Evolutionary conservation across 2,329 filamentous ascomycete genomes (phyloP).

Genomic region (Cephalotrichum gorgonifer): DNA sequence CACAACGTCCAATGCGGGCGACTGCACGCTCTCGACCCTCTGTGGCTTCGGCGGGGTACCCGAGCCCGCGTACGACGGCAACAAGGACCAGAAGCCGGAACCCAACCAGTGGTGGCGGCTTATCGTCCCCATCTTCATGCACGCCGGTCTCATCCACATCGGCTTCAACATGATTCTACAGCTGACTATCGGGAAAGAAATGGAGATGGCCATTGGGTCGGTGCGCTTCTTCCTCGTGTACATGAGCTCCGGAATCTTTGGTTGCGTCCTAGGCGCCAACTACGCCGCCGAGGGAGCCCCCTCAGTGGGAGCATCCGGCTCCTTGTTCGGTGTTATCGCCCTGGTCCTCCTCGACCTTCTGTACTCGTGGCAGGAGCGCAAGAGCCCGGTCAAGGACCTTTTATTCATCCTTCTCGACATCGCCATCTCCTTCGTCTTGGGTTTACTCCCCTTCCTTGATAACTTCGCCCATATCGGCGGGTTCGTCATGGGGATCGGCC

Average conservation of each 20-base stretch:
- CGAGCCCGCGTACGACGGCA: conserved; percentile 50
- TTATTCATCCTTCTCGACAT: conserved; percentile 79
- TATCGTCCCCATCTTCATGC: conserved; percentile 90
- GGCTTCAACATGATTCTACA: conserved; percentile 92
- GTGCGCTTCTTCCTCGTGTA: conserved; percentile 87
- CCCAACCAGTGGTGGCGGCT: conserved; percentile 97
- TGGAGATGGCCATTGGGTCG: conserved; percentile 82
- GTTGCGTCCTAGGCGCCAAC: conserved; percentile 90
- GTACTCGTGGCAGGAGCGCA: conserved; percentile 81
- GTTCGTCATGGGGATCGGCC: conserved; percentile 80
- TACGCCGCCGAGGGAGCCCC: conserved; percentile 74
- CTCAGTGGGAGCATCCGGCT: conserved; percentile 82
- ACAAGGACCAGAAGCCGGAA: conserved; percentile 39
- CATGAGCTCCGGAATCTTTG: conserved; percentile 84
- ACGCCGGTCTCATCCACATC: conserved; percentile 89
- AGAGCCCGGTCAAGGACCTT: conserved; percentile 71
- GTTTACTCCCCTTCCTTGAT: conserved; percentile 83
- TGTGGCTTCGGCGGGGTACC: conserved; percentile 76
- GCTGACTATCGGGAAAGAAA: conserved; percentile 79
- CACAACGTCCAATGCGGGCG: conserved; percentile 48
- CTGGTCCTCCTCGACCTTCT: conserved; percentile 80
- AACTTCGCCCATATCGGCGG: conserved; percentile 98
- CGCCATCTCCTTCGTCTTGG: conserved; percentile 81
- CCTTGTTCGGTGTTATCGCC: conserved; percentile 84
- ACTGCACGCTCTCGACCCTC: conserved; percentile 65